Percentiles rank a stretch among this genome's conserved stretches.
phyloP scores from a whole-genome alignment of 768 basidiomycete species.

The Asterophora parasitica region DNA sequence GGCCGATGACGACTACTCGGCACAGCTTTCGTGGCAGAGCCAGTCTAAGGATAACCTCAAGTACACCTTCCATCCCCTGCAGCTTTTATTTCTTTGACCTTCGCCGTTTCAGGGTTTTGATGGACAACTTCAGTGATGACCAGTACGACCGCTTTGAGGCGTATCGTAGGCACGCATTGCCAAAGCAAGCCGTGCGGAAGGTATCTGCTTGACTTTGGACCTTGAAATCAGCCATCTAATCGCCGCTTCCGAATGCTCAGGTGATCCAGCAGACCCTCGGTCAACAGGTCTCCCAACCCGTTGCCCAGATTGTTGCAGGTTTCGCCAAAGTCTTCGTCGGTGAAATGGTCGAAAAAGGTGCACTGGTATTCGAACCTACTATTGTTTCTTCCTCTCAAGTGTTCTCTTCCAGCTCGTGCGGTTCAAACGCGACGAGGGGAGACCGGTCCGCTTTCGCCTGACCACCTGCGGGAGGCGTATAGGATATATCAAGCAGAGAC shows the following conservation, averaged over 20 bases:
- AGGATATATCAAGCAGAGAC: slow-evolving; percentile 76
- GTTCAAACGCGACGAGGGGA: slow-evolving; percentile 72
- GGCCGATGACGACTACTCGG: slow-evolving; percentile 87
- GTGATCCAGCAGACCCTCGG: slow-evolving; percentile 79
- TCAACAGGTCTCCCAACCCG: slow-evolving; percentile 80
- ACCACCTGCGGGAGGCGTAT: slow-evolving; percentile 88
- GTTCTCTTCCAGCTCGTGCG: slow-evolving; percentile 51
- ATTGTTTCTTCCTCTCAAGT: background rate
- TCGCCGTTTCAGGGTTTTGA: slow-evolving; percentile 57
- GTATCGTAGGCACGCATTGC: slow-evolving; percentile 77
- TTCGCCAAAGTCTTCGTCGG: slow-evolving; percentile 91
- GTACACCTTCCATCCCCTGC: slow-evolving; percentile 29
- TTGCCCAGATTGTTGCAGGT: slow-evolving; percentile 86
- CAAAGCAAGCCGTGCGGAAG: slow-evolving; percentile 79
- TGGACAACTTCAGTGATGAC: slow-evolving; percentile 79
- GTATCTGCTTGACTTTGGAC: slow-evolving; percentile 30
- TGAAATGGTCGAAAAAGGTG: slow-evolving; percentile 87
- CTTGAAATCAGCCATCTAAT: no score
- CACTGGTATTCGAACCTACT: slow-evolving; percentile 12
- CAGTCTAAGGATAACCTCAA: slow-evolving; percentile 87
- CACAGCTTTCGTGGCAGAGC: slow-evolving; percentile 77
- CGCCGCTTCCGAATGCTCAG: no score
- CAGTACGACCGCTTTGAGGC: slow-evolving; percentile 91
- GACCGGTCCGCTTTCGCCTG: slow-evolving; percentile 76
- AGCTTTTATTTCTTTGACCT: background rate